Base-by-base conservation (phyloP, 192 early-diverging fungal species). In the Entophlyctis helioformis region DNA sequence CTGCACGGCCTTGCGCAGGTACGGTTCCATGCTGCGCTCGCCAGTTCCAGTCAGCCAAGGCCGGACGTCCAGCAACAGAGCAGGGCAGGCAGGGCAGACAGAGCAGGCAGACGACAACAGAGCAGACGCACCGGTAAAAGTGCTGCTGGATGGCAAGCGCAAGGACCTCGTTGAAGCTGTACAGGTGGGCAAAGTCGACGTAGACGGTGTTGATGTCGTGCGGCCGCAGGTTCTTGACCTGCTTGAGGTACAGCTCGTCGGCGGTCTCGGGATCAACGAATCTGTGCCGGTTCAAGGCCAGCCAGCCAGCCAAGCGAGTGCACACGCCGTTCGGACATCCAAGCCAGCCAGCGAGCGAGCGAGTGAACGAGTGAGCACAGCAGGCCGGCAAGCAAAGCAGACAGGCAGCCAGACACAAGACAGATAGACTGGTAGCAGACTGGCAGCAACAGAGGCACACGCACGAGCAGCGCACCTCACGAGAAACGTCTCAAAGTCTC, bases 1-100 rank as follows among this genome's bases (percentile, higher is more conserved):
- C 56, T 86, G 86, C 42, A 95, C 78, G 3, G 87, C 87, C 47
- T 76, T 81, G 19, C 82, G 70, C 45, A 98, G 68, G 45, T 85
- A 94, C 8, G 91, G 84, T 39, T 89, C 83, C 57, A 93, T 64
- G 25, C 72, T 76, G 42, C 27, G 39, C 16, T 27, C 49, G 15
- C 52, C 8, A 15, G n/a, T 42, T 15, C 11, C 8, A 43, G 20
- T 5, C 3, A 31, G 29, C 11, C 11, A 31, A 11, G 29, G 29
- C 29, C 29, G 11, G 11, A 11, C 6, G 29, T 4, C 11, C 29
- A 11, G 6, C 6, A 11, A 31, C 6, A 11, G 11, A 31, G 11
- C 6, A 31, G 29, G 29, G 29, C 16, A 25, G 19, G 3, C 44
- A 32, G 5, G 10, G 36, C 39, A 16, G 20, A n/a, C 3, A 39